Base-by-base conservation (phyloP, 2,329 filamentous ascomycete genomes). In the Myotisia sp. region DNA sequence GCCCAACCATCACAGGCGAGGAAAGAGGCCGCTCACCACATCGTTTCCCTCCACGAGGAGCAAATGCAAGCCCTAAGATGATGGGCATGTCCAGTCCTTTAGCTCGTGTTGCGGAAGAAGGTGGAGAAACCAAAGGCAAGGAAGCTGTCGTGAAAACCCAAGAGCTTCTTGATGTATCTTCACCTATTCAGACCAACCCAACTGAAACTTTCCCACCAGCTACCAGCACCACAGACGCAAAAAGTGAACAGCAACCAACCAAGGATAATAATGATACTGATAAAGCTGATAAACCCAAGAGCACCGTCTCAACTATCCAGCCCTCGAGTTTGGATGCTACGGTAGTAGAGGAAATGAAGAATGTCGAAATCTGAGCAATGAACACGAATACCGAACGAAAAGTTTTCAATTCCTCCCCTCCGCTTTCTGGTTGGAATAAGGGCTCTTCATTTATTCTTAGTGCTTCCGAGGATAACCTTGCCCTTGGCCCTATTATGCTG, bases 1-100 rank as follows among this genome's bases (percentile, higher is more conserved):
- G 62, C 39, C 62, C 63, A 9, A 55, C 53, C 7, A 52, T 55
- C 18, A 54, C 53, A 8, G 47, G 40, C 33, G 63, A 65, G 41
- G 63, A 65, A 42, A 55, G 63, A 37, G 63, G 63, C 23, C 54
- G 63, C 17, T 66, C 63, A 16, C 63, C 63, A 26, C 59, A 66
- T 34, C 56, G 63, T 26, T 65, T 65, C 45, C 53, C 60, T 16
- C 52, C 51, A 38, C 54, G 59, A 24, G 56, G 53, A 17, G 51
- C 56, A 16, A 54, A 55, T 18, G 57, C 59, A 36, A 64, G 61
- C 35, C 61, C 61, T 7, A 60, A 54, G 9, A 52, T 48, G 9
- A 56, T 60, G 24, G 56, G 53, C 16, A 48, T 64, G 23, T 60
- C 60, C 6, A 63, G 61, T 37, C 61, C 61, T 40, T 54, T 64